Conservation (phyloP, 257 asterid species). For the Asclepias syriaca region DNA sequence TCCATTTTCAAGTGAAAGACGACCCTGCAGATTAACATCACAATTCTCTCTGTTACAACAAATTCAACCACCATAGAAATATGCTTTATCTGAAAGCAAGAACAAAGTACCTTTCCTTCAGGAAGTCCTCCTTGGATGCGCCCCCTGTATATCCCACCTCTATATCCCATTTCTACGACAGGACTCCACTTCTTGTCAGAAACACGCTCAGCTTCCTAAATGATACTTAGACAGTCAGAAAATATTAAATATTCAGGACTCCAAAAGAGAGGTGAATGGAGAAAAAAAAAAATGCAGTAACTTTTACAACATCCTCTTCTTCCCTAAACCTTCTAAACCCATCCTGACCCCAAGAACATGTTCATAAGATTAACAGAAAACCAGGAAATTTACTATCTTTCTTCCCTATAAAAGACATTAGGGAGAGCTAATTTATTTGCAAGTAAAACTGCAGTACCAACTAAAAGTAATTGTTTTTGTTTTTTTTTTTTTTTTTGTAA, state of each 20-base stretch:
- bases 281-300: background rate
- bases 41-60: background rate
- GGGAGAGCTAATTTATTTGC: background rate
- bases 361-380: background rate
- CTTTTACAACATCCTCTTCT: background rate
- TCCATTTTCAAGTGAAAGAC: slow-evolving; percentile 74
- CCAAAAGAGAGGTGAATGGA: background rate
- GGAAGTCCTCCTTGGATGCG: slow-evolving; percentile 97
- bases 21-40: slow-evolving; percentile 50
- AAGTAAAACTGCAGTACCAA: background rate
- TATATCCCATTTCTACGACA: slow-evolving; percentile 72
- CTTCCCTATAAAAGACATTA: background rate
- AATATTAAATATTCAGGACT: background rate
- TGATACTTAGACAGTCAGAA: slow-evolving; percentile 13
- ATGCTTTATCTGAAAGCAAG: slow-evolving; percentile 18
- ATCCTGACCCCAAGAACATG: background rate
- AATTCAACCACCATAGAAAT: slow-evolving; percentile 6
- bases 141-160: slow-evolving; percentile 86
- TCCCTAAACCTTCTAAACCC: background rate
- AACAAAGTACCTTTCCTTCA: slow-evolving; percentile 80
- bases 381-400: background rate
- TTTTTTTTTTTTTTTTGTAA: too few species aligned
- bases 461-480: background rate
- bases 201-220: slow-evolving; percentile 90
- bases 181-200: slow-evolving; percentile 84